Evolutionary conservation across 164 flowering plant genomes (phyloP).

Genomic region (Vitis labrusca): DNA sequence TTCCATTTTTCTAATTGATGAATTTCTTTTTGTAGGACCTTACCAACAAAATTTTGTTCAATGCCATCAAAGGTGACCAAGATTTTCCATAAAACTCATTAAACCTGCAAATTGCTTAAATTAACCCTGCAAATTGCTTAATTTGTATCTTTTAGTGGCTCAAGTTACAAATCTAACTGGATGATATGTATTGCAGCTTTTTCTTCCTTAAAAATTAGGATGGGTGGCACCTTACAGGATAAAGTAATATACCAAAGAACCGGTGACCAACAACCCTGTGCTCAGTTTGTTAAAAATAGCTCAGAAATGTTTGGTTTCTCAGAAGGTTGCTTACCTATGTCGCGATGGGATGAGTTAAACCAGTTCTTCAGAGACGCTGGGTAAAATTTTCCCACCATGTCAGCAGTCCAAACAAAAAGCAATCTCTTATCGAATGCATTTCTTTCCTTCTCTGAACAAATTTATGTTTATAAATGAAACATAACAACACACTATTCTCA

Average conservation of each 20-base stretch:
- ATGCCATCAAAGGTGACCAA: slow-evolving; percentile 29
- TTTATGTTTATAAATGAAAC: background rate
- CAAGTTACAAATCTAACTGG: no score
- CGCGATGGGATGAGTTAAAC: slow-evolving; percentile 35
- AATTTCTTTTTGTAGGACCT: slow-evolving; percentile 21
- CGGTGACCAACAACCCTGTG: slow-evolving; percentile 9
- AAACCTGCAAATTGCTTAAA: background rate
- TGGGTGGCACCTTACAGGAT: slow-evolving; percentile 44
- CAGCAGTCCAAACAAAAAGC: background rate
- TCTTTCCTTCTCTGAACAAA: background rate
- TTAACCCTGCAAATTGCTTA: background rate
- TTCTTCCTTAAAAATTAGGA: slow-evolving; percentile 27
- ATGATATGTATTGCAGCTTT: slow-evolving; percentile 25
- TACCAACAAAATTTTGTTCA: slow-evolving; percentile 16
- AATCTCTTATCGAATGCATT: background rate
- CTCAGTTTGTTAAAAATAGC: slow-evolving; percentile 14
- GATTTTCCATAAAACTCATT: background rate
- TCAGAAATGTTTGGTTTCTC: slow-evolving; percentile 33
- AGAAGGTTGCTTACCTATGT: slow-evolving; percentile 26
- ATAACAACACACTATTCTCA: background rate
- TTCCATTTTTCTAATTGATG: slow-evolving; percentile 3
- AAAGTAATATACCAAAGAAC: slow-evolving; percentile 22
- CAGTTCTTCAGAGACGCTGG: slow-evolving; percentile 27
- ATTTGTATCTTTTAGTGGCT: no score
- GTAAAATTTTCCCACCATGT: slow-evolving; percentile 11